These are phyloP conservation scores for Tuber melanosporum DNA, from an alignment of 495 filamentous ascomycete genomes.

Conservation along the genomic window DNA sequence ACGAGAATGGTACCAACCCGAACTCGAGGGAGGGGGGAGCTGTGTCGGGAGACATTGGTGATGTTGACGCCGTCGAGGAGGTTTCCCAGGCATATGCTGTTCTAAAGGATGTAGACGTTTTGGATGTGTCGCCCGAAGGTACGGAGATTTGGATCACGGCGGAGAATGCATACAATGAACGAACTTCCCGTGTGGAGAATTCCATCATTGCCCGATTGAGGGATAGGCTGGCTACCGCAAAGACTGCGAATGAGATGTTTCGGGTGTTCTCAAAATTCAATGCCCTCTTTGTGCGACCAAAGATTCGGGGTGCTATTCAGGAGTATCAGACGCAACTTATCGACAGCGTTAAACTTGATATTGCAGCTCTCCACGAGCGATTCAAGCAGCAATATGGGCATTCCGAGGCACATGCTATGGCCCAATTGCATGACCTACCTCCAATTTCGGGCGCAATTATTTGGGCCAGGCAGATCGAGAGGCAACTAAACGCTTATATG, in stretches of 20 bases:
- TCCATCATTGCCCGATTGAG: constrained; percentile 93
- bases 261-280: constrained; percentile 99
- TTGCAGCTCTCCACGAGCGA: constrained; percentile 82
- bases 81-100: constrained; percentile 89
- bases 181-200: constrained; percentile 93
- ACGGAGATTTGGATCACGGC: constrained; percentile 85
- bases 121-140: constrained; percentile 84
- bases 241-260: constrained; percentile 98
- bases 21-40: constrained; percentile 52
- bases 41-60: constrained; percentile 86
- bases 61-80: constrained; percentile 96
- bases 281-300: constrained; percentile 91
- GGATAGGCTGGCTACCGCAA: constrained; percentile 88
- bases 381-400: constrained; percentile 99
- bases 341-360: constrained; percentile 93
- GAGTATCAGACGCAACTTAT: constrained; percentile 97
- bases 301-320: constrained; percentile 92
- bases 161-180: constrained; percentile 92
- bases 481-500: constrained; percentile 91
- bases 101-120: constrained; percentile 84
- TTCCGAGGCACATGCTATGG: constrained; percentile 96
- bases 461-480: constrained; percentile 94
- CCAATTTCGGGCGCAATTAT: constrained; percentile 95
- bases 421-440: constrained; percentile 86
- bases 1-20: constrained; percentile 50